Conservation (phyloP, 2,329 filamentous ascomycete species). For the Fusarium newnesense region DNA sequence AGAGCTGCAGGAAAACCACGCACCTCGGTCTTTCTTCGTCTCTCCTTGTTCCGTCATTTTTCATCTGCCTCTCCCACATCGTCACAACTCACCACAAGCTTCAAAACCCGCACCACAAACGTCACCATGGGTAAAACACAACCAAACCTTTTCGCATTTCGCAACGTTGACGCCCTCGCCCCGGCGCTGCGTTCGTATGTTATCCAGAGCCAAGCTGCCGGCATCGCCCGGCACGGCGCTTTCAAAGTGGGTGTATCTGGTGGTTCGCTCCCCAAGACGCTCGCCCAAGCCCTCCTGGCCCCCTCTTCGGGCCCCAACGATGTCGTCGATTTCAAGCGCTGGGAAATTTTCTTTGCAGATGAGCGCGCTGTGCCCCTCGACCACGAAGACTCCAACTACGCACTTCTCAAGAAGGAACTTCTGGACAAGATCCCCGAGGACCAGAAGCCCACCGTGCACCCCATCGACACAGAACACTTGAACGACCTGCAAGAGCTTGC, state of each 20-base stretch:
- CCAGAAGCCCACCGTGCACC: constrained; percentile 75
- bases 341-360: constrained; percentile 99
- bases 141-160: constrained; percentile 84
- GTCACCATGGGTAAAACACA: constrained; percentile 63
- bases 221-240: constrained; percentile 79
- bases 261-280: constrained; percentile 88
- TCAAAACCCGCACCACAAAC: constrained; percentile 37
- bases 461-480: constrained; percentile 74
- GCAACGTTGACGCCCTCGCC: constrained; percentile 75
- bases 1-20: constrained; percentile 16
- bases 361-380: constrained; percentile 94
- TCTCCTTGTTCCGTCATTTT: constrained; percentile 1
- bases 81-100: constrained; percentile 28
- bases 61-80: not conserved
- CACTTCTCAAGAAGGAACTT: constrained; percentile 84
- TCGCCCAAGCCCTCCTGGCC: constrained; percentile 84
- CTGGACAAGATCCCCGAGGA: constrained; percentile 85
- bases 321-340: constrained; percentile 80
- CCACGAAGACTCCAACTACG: constrained; percentile 94
- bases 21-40: not conserved
- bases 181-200: constrained; percentile 83
- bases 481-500: constrained; percentile 91
- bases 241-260: constrained; percentile 96
- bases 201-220: constrained; percentile 81
- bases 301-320: constrained; percentile 64